Base-by-base conservation (phyloP, 352 stramenopile species). In the Pythium plurisporium region DNA sequence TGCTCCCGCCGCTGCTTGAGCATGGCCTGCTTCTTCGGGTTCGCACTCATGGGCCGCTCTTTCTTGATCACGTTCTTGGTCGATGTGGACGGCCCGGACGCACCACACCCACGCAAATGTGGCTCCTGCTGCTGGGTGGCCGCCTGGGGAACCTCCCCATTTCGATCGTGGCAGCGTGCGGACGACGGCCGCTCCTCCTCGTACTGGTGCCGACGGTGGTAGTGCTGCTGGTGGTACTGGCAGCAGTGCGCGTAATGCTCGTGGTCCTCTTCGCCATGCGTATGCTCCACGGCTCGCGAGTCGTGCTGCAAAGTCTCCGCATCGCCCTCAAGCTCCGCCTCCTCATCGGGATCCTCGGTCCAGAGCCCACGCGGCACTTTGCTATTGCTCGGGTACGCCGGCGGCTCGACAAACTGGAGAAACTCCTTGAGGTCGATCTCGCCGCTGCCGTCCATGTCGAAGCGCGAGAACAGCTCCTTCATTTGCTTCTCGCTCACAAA, bases 391-490 rank as follows among this genome's bases (percentile, higher is more conserved):
- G 78, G 72, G 36, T 89, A 87, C 23, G 82, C 82, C 1, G 75
- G 65, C 20, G 70, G 69, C 43, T 91, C 80, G 5, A 93, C 69
- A 46, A 81, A 76, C 55, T 91, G 77, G 27, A 93, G 66, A 36
- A 93, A 91, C 59, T 89, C 80, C 38, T 84, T 68, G 11, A 93
- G 46, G 41, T 93, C 76, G 53, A 93, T 90, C 47, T 86, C 69
- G 6, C 79, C 82, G 27, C 78, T 87, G 64, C 72, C 69, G 55
- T 87, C 79, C 36, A 63, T 55, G 52, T 86, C 80, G 25, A 86
- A 89, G 54, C 77, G 59, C 6, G 64, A 65, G 59, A 91, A 89
- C 27, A 93, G 60, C 4, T 82, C 73, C 4, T 69, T 45, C 76
- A 89, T 89, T 55, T 93, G 82, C 42, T 64, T 61, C 56, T 93